Conservation (phyloP, 192 early-diverging fungal species). For the Coemansia sp. region DNA sequence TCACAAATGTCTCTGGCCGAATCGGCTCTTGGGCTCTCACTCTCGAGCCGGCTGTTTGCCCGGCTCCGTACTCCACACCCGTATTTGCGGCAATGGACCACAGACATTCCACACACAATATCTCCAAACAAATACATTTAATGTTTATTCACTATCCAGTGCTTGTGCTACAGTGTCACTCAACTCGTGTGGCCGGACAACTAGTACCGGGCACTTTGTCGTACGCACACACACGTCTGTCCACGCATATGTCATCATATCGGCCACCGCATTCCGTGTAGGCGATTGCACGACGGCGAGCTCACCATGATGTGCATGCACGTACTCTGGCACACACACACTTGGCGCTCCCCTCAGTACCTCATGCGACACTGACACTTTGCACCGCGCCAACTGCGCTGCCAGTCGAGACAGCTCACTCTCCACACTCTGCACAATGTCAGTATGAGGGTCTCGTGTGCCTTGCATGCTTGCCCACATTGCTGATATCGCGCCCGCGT, state of each 20-base stretch:
- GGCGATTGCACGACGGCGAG: slow-evolving; percentile 31
- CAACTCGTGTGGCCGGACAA: slow-evolving; percentile 34
- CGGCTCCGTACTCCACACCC: slow-evolving; percentile 15
- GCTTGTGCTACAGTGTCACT: slow-evolving; percentile 34
- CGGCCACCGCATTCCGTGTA: slow-evolving; percentile 1
- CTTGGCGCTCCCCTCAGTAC: slow-evolving; percentile 15
- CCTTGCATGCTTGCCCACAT: slow-evolving; percentile 40
- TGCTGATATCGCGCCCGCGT: not conserved
- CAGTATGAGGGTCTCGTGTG: slow-evolving; percentile 16
- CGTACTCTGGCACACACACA: slow-evolving; percentile 18
- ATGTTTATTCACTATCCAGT: slow-evolving; percentile 1
- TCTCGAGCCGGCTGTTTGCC: slow-evolving; percentile 25
- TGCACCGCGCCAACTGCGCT: slow-evolving; percentile 7
- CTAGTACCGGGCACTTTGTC: slow-evolving; percentile 28
- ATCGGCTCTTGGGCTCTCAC: slow-evolving; percentile 20
- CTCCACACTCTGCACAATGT: slow-evolving; percentile 11
- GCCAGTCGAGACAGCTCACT: slow-evolving; percentile 11
- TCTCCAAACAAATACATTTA: too few relatives aligned
- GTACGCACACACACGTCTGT: slow-evolving; percentile 21
- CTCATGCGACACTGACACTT: slow-evolving; percentile 23
- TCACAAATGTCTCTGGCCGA: slow-evolving; percentile 21
- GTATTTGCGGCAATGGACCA: slow-evolving; percentile 39
- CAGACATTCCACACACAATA: slow-evolving; percentile 5
- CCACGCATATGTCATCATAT: slow-evolving; percentile 29
- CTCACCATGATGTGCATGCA: slow-evolving; percentile 31